These are phyloP conservation scores for Setaria italica DNA, from an alignment of 202 grass and related monocot genomes.

Conservation along the genomic window DNA sequence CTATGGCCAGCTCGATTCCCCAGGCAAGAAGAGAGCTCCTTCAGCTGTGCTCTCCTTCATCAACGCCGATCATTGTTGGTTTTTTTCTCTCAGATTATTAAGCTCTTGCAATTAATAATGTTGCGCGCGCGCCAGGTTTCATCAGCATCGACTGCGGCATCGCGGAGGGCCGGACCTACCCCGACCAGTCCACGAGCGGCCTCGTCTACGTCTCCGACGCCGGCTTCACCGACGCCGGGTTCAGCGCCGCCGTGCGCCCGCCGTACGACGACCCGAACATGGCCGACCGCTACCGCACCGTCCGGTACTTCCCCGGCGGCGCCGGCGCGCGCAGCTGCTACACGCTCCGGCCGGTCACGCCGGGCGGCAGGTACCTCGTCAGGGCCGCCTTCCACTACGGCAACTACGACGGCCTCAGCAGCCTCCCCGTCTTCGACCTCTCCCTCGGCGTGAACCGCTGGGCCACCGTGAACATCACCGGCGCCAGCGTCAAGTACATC, in stretches of 20 bases:
- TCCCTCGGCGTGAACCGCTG: slow-evolving; percentile 62
- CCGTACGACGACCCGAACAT: slow-evolving; percentile 28
- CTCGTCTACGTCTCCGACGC: slow-evolving; percentile 57
- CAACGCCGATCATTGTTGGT: too few relatives aligned
- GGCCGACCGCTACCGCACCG: slow-evolving; percentile 27
- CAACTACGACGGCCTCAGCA: slow-evolving; percentile 52
- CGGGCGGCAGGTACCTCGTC: slow-evolving; percentile 42
- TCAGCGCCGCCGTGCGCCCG: slow-evolving; percentile 28
- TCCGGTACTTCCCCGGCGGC: slow-evolving; percentile 47
- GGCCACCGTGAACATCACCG: slow-evolving; percentile 60
- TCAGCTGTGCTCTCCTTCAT: background rate
- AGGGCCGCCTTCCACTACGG: slow-evolving; percentile 61
- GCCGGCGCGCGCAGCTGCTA: slow-evolving; percentile 52
- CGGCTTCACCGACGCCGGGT: slow-evolving; percentile 48
- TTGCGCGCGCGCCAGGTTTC: slow-evolving; percentile 34
- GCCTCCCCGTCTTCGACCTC: slow-evolving; percentile 53
- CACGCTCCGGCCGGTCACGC: slow-evolving; percentile 36
- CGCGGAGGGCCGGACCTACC: slow-evolving; percentile 33
- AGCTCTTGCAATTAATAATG: background rate
- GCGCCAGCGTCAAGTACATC: background rate
- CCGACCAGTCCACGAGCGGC: slow-evolving; percentile 10
- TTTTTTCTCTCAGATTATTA: background rate
- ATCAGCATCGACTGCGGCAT: slow-evolving; percentile 73
- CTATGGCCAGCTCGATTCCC: slow-evolving; percentile 20
- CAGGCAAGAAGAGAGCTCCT: background rate